Conservation (phyloP, 2,329 filamentous ascomycete genomes). For the Fusarium metavorans region DNA sequence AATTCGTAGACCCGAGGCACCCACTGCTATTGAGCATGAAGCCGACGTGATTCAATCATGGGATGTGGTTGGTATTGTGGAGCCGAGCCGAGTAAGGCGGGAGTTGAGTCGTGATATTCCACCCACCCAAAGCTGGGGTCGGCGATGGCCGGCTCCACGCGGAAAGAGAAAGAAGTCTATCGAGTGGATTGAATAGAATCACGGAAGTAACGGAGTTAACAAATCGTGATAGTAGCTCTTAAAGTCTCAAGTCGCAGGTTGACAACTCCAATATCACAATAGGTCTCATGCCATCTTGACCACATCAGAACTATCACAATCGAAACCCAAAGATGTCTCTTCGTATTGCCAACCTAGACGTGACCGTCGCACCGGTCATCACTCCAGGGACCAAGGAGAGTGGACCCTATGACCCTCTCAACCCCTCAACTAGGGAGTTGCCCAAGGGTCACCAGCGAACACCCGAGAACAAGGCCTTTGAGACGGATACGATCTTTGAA, state of each 20-base stretch:
- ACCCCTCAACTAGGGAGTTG: neutral
- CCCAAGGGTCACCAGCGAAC: neutral
- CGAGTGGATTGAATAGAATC: neutral
- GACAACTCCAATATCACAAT: neutral
- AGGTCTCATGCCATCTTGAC: neutral
- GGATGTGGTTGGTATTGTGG: neutral
- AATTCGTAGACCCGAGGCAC: neutral
- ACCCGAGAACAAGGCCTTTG: neutral
- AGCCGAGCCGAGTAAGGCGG: neutral
- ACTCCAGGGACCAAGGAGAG: conserved; percentile 5
- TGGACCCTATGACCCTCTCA: conserved; percentile 2
- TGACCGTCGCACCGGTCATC: neutral
- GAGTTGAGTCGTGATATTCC: neutral
- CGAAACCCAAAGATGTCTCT: neutral
- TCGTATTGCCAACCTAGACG: conserved; percentile 1
- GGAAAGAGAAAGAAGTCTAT: neutral
- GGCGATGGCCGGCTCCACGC: neutral
- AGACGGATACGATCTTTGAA: conserved; percentile 5
- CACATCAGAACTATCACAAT: neutral
- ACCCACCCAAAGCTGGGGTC: neutral
- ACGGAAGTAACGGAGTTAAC: neutral
- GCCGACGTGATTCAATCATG: neutral
- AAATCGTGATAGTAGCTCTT: neutral
- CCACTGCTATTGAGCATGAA: neutral
- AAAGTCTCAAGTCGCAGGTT: neutral